Evolutionary conservation across 106 monocot species (phyloP), one percentile per base, ranked within the genome.

Genomic region (Acorus calamus): DNA sequence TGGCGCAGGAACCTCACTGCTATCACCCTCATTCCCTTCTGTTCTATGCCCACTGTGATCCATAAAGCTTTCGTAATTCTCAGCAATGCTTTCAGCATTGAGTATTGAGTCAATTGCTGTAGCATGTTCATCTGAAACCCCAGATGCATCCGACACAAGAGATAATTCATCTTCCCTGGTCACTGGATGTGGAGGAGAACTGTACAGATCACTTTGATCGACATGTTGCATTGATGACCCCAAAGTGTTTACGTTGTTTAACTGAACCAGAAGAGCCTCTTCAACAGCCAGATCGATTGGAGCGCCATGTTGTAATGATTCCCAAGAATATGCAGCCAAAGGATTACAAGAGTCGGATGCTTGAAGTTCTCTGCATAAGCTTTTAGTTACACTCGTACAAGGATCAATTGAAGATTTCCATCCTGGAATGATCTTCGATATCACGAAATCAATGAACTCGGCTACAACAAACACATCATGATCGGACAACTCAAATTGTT

Each of bases 401-500:
- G 49, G 49, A 44, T 53, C 53, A 10, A 7, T 28, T 11, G 41
- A 51, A n/a, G 56, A 12, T 11, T 54, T 68, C 67, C 67, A 57
- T 6, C 56, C 67, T 46, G 44, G 67, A 11, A 57, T 57, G 48
- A 68, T 6, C n/a, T 68, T 46, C 2, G 48, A 14, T 49, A 68
- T 46, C 56, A 68, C 14, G 11, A 13, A 46, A 47, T 68, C 67
- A 46, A 68, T 56, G 56, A 68, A 48, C 11, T 56, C 42, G 44
- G 67, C 47, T 48, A 68, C 11, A 8, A 41, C 45, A n/a, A 47
- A 57, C 13, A 7, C 67, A 68, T 68, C 67, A 49, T 68, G n/a
- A 57, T 46, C 12, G 49, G 11, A 4, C 11, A 46, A 3, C 7
- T 55, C 14, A 42, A 47, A 10, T 44, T 68, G 56, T 44, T 68